These are phyloP conservation scores for Fragaria iinumae DNA, from an alignment of 306 rosid genomes.

Conservation along the genomic window DNA sequence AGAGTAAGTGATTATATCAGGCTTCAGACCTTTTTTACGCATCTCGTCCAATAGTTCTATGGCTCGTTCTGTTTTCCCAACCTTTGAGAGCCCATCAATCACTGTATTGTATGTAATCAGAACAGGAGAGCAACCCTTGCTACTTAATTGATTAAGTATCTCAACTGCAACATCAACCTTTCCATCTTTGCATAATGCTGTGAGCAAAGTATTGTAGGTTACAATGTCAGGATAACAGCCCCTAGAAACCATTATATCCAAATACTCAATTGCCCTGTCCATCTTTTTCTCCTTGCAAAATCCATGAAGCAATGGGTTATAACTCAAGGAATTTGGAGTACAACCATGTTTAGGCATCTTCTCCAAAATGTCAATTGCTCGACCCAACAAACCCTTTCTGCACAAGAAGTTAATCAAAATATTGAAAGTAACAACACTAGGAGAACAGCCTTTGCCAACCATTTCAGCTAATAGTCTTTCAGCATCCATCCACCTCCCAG, in stretches of 20 bases:
- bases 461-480: slow-evolving; percentile 71
- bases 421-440: slow-evolving; percentile 96
- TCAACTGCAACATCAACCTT: slow-evolving; percentile 88
- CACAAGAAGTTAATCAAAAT: slow-evolving; percentile 91
- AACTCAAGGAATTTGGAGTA: slow-evolving; percentile 86
- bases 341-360: slow-evolving; percentile 89
- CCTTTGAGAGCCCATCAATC: slow-evolving; percentile 88
- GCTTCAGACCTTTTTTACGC: slow-evolving; percentile 70
- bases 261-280: slow-evolving; percentile 78
- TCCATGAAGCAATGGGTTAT: slow-evolving; percentile 94
- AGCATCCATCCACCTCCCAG: slow-evolving; percentile 94
- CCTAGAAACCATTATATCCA: slow-evolving; percentile 81
- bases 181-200: slow-evolving; percentile 90
- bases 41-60: slow-evolving; percentile 73
- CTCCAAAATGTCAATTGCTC: slow-evolving; percentile 86
- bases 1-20: slow-evolving; percentile 78
- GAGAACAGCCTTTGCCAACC: slow-evolving; percentile 85
- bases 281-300: slow-evolving; percentile 85
- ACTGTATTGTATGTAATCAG: slow-evolving; percentile 81
- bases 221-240: slow-evolving; percentile 97
- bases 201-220: slow-evolving; percentile 86
- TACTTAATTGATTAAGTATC: slow-evolving; percentile 73
- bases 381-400: slow-evolving; percentile 73
- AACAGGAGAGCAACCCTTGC: slow-evolving; percentile 88
- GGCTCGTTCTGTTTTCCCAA: slow-evolving; percentile 67